A percentile compares a stretch with the other conserved stretches of the same genome.
Conservation (phyloP, 441 rosid species). For the Manihot esculenta region DNA sequence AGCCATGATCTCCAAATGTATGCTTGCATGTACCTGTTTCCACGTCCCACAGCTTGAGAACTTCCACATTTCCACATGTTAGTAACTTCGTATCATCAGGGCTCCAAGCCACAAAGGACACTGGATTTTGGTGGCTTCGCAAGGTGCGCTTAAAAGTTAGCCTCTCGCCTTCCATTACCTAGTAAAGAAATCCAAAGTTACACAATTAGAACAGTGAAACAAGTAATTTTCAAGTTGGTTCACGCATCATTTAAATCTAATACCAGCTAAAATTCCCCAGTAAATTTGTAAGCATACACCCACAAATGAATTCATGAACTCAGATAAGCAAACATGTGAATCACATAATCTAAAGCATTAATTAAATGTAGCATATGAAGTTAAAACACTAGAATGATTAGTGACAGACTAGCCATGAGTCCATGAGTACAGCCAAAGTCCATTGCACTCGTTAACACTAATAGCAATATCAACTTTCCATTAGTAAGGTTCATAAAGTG, state of each 20-base stretch:
- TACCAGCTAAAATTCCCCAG: not conserved
- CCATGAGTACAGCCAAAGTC: not conserved
- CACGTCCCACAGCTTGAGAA: slow-evolving; percentile 91
- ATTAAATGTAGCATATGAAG: not conserved
- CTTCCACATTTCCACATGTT: slow-evolving; percentile 79
- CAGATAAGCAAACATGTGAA: not conserved
- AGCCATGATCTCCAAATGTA: slow-evolving; percentile 80
- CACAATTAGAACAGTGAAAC: slow-evolving; percentile 5
- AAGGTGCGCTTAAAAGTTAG: slow-evolving; percentile 53
- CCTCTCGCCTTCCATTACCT: slow-evolving; percentile 65
- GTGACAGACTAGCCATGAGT: not conserved
- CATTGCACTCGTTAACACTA: not conserved
- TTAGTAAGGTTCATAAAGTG: not conserved
- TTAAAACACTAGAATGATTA: not conserved
- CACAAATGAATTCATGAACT: slow-evolving; percentile 9
- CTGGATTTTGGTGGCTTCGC: slow-evolving; percentile 69
- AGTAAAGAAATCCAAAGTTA: slow-evolving; percentile 23
- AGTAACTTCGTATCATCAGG: slow-evolving; percentile 77
- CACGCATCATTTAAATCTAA: not conserved
- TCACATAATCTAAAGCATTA: not conserved
- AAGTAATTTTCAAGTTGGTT: slow-evolving; percentile 14
- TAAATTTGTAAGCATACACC: slow-evolving; percentile 5
- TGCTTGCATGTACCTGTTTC: slow-evolving; percentile 80
- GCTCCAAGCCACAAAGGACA: slow-evolving; percentile 89
- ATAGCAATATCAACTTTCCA: no score